Base-by-base conservation (phyloP, 192 early-diverging fungal species). In the Chytriomyces confervae region DNA sequence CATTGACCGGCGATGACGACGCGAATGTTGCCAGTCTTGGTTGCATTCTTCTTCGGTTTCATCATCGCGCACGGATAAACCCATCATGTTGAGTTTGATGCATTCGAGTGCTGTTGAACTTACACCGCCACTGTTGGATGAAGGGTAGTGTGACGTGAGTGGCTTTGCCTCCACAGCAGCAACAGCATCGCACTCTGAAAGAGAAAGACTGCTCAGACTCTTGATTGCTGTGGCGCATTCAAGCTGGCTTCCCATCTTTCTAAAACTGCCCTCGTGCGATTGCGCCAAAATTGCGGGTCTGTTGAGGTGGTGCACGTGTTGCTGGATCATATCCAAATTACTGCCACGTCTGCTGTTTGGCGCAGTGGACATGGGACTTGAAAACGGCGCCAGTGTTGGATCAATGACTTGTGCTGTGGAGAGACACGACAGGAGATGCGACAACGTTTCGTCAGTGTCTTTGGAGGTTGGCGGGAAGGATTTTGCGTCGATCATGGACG, bases 1-100 rank as follows among this genome's bases (percentile, higher is more conserved):
- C 2, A 5, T 57, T 57, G 53, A 13, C 16, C 13, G 16, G 13
- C 5, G 53, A 57, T 20, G 53, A n/a, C 53, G 53, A 57, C 3
- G 13, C 5, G 44, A 7, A 13, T 70, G 10, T 13, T 70, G 20
- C 50, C 50, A 70, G 50, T 70, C 69, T 16, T 7, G 7, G n/a
- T 50, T 50, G 50, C 36, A 24, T 24, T 49, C 69, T 24, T 24
- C 69, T 29, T 27, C 69, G 2, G 7, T 50, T 53, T 53, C 69
- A 29, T 70, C 69, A 53, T 70, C 69, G 7, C 20, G 51, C 50
- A 70, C 36, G 27, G 69, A 70, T 7, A 70, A 27, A 4, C 27
- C 27, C 69, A 70, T 70, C 69, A 70, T 70, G 23, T 50, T 70
- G 49, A 70, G 18, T 43, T 70, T 70, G 27, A 70, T 70, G 50